Percentiles rank a stretch among this genome's conserved stretches.
phyloP scores from a whole-genome alignment of 495 filamentous ascomycete species.

The Chaetomium fimeti region DNA sequence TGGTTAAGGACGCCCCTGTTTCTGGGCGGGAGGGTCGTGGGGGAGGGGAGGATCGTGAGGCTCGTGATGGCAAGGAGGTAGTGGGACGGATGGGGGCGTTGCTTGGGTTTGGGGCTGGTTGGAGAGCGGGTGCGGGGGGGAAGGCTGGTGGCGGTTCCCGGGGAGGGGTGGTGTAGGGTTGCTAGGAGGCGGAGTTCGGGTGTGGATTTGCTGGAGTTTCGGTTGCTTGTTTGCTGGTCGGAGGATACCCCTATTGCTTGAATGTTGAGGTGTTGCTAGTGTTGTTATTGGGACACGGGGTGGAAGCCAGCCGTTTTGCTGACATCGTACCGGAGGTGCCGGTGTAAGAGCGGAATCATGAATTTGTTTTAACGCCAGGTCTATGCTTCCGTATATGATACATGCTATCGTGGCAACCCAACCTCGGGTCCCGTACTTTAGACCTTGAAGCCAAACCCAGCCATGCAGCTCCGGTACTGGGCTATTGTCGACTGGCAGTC shows the following conservation, averaged over 20 bases:
- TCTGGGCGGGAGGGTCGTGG: too few relatives aligned
- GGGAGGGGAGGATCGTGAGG: neutral
- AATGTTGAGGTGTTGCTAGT: neutral
- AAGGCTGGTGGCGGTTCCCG: neutral
- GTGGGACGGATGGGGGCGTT: too few relatives aligned
- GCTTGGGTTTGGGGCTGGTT: too few relatives aligned
- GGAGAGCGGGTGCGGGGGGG: neutral
- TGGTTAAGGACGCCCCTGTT: constrained; percentile 3
- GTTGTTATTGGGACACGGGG: neutral
- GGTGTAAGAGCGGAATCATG: constrained; percentile 9
- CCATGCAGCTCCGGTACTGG: constrained; percentile 89
- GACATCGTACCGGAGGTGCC: neutral
- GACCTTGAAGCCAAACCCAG: constrained; percentile 84
- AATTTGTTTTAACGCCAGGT: constrained; percentile 11
- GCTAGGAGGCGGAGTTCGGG: neutral
- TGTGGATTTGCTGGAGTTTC: constrained; percentile 1
- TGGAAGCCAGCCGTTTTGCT: neutral
- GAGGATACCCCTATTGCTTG: constrained; percentile 16
- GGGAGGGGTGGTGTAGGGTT: neutral
- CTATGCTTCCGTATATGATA: constrained; percentile 18
- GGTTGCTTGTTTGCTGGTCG: constrained; percentile 4
- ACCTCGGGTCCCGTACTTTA: constrained; percentile 29
- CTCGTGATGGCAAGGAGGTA: too few relatives aligned
- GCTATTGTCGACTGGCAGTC: constrained; percentile 81
- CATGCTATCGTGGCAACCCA: constrained; percentile 19